Evolutionary conservation across 768 basidiomycete genomes (phyloP).

Genomic region (Leccinum subgranulosum): DNA sequence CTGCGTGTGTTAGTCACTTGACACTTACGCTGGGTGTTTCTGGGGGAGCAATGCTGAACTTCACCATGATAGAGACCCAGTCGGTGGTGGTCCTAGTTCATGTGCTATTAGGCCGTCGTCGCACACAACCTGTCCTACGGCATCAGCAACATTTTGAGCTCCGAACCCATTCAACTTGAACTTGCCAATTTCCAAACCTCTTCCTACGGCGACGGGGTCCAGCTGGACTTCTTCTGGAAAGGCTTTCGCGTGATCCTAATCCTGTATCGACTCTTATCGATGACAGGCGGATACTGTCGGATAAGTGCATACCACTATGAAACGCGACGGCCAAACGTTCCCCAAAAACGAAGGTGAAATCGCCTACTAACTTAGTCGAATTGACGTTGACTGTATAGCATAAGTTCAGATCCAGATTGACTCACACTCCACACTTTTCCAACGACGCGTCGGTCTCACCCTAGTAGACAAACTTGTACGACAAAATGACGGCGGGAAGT

Average conservation of each 20-base stretch:
- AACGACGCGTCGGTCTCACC: too few relatives aligned
- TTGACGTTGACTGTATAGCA: too few relatives aligned
- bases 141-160: neutral
- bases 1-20: too few relatives aligned
- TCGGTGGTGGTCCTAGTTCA: slow-evolving; percentile 39
- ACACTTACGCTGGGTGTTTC: slow-evolving; percentile 32
- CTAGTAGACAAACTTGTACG: too few relatives aligned
- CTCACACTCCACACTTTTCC: too few relatives aligned
- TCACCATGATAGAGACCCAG: slow-evolving; percentile 45
- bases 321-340: slow-evolving; percentile 26
- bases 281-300: slow-evolving; percentile 37
- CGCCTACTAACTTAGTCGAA: too few relatives aligned
- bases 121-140: slow-evolving; percentile 35
- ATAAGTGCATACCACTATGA: slow-evolving; percentile 31
- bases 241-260: slow-evolving; percentile 27
- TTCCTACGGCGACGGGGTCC: slow-evolving; percentile 31
- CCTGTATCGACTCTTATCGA: slow-evolving; percentile 34
- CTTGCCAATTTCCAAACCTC: slow-evolving; percentile 47
- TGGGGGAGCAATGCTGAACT: slow-evolving; percentile 27
- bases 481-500: too few relatives aligned
- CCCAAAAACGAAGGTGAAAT: too few relatives aligned
- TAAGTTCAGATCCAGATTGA: too few relatives aligned
- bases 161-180: too few relatives aligned
- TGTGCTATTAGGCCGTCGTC: slow-evolving; percentile 42
- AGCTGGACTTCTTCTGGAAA: slow-evolving; percentile 36